phyloP scores from a whole-genome alignment of 345 rosid species.

The Angophora floribunda region DNA sequence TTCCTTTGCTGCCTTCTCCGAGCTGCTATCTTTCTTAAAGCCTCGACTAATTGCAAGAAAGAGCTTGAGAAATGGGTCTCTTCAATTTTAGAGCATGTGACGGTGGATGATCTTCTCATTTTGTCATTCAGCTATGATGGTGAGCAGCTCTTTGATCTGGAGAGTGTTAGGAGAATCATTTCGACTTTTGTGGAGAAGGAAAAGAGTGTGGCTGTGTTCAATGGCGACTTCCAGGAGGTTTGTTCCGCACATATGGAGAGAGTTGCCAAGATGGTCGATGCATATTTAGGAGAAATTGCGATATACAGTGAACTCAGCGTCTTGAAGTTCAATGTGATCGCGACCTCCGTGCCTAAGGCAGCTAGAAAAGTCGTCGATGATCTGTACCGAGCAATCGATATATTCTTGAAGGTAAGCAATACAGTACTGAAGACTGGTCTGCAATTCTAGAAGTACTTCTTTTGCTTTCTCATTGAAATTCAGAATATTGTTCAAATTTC shows the following conservation, averaged over 20 bases:
- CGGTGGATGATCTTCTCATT: constrained; percentile 67
- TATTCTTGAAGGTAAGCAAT: constrained; percentile 59
- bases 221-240: constrained; percentile 37
- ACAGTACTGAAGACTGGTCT: neutral
- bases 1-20: constrained; percentile 92
- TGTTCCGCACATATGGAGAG: constrained; percentile 40
- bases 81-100: constrained; percentile 52
- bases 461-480: neutral
- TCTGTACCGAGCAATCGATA: constrained; percentile 81
- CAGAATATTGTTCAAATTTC: neutral
- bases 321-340: constrained; percentile 80
- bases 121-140: constrained; percentile 76
- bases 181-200: constrained; percentile 67
- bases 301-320: constrained; percentile 41
- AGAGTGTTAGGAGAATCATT: constrained; percentile 67
- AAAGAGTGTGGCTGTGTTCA: constrained; percentile 67
- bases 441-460: neutral
- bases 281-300: constrained; percentile 77
- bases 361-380: constrained; percentile 70
- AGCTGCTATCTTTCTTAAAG: constrained; percentile 48
- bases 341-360: constrained; percentile 58
- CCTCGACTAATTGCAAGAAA: constrained; percentile 45
- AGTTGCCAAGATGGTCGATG: constrained; percentile 65
- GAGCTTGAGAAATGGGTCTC: constrained; percentile 82
- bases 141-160: constrained; percentile 62